Conservation (phyloP, 495 filamentous ascomycete genomes). For the Diplogelasinospora grovesii region DNA sequence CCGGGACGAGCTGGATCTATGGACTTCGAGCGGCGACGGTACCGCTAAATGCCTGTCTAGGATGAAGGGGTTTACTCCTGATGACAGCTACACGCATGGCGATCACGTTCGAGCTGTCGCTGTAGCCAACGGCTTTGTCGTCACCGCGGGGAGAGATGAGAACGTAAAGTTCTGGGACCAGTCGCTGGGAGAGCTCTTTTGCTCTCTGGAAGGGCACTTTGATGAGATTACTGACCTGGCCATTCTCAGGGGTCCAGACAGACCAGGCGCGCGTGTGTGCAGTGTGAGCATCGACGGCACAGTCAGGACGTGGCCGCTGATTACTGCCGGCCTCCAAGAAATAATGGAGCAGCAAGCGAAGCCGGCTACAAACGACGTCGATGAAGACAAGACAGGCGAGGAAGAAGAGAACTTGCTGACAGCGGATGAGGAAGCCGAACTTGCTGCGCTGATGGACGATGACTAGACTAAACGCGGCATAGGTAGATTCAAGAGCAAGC, state of each 20-base stretch:
- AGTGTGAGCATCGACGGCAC: slow-evolving; percentile 89
- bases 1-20: slow-evolving; percentile 64
- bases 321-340: slow-evolving; percentile 53
- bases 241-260: slow-evolving; percentile 44
- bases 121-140: slow-evolving; percentile 67
- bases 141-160: slow-evolving; percentile 88
- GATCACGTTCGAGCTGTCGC: slow-evolving; percentile 84
- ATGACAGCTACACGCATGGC: slow-evolving; percentile 68
- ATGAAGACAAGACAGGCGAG: slow-evolving; percentile 19
- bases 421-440: slow-evolving; percentile 76
- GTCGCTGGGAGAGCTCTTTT: slow-evolving; percentile 63
- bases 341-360: slow-evolving; percentile 49
- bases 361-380: slow-evolving; percentile 28
- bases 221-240: slow-evolving; percentile 84
- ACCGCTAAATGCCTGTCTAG: slow-evolving; percentile 68
- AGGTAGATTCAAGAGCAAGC: too few species aligned
- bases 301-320: slow-evolving; percentile 71
- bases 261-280: slow-evolving; percentile 42
- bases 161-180: slow-evolving; percentile 84
- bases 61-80: slow-evolving; percentile 56
- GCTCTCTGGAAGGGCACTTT: slow-evolving; percentile 77
- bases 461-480: too few species aligned
- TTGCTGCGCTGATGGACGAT: slow-evolving; percentile 83
- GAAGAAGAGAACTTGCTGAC: too few species aligned
- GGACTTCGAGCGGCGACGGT: slow-evolving; percentile 86